Evolutionary conservation across 139 green algal species (phyloP).

Genomic region (Micractinium conductrix): DNA sequence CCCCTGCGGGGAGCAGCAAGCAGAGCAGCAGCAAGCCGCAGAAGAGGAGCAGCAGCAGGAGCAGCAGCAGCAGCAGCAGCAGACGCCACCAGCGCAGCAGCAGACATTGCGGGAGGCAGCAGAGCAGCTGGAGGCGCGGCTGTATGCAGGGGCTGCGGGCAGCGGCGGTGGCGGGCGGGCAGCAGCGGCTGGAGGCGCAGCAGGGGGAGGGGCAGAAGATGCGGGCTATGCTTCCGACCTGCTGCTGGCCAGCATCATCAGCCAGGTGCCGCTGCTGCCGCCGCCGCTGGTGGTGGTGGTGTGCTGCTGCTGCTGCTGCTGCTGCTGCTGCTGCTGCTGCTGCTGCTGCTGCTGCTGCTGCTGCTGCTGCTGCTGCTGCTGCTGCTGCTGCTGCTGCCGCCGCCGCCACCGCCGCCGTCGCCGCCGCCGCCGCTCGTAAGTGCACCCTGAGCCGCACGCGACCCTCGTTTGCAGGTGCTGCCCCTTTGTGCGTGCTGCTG

Average conservation of each 20-base stretch:
- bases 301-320: too few species aligned
- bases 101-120: slow-evolving; percentile 12
- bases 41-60: not conserved
- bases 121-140: slow-evolving; percentile 4
- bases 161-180: not conserved
- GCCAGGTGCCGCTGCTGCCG: too few species aligned
- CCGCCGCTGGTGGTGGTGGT: too few species aligned
- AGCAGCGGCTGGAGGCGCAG: not conserved
- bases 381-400: too few species aligned
- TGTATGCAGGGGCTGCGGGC: not conserved
- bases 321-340: too few species aligned
- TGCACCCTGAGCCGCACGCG: too few species aligned
- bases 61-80: not conserved
- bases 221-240: slow-evolving; percentile 25
- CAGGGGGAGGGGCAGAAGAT: not conserved
- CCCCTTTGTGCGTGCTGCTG: too few species aligned
- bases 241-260: slow-evolving; percentile 34
- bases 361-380: too few species aligned
- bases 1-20: not conserved
- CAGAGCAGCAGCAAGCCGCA: not conserved
- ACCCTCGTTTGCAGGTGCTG: too few species aligned
- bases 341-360: too few species aligned
- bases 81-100: slow-evolving; percentile 6
- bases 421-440: too few species aligned
- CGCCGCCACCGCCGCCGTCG: too few species aligned